These are phyloP conservation scores for Aspergillus fischeri DNA, from an alignment of 2,329 filamentous ascomycete species.

Conservation along the genomic window DNA sequence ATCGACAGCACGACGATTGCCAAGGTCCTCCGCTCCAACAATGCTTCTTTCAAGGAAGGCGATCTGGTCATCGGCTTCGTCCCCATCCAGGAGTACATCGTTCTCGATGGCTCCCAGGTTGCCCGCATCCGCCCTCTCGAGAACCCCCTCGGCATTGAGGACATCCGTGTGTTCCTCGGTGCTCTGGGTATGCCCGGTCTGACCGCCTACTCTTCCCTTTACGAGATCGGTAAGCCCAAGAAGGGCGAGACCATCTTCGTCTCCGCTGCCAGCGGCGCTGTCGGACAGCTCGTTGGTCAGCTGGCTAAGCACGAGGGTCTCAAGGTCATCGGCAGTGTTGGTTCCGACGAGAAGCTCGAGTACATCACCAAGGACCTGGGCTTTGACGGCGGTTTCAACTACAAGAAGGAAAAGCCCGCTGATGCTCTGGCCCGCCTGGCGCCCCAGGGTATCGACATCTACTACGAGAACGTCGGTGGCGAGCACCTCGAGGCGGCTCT, in stretches of 20 bases:
- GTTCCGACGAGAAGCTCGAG: constrained; percentile 73
- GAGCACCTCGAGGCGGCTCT: constrained; percentile 69
- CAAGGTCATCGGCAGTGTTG: constrained; percentile 74
- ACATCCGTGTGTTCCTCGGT: constrained; percentile 62
- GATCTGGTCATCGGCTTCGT: constrained; percentile 59
- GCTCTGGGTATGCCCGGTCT: constrained; percentile 74
- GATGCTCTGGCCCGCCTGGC: constrained; percentile 68
- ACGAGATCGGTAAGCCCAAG: constrained; percentile 70
- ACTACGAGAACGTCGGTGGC: constrained; percentile 77
- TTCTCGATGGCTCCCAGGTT: constrained; percentile 47
- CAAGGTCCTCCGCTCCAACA: constrained; percentile 68
- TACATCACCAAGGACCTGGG: constrained; percentile 66
- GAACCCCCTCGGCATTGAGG: constrained; percentile 56
- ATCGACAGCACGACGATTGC: constrained; percentile 62
- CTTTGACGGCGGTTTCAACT: constrained; percentile 77
- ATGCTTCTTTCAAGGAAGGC: constrained; percentile 58
- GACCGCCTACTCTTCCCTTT: constrained; percentile 70
- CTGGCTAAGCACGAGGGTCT: constrained; percentile 77
- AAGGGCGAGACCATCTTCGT: constrained; percentile 80
- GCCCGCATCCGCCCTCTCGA: constrained; percentile 53
- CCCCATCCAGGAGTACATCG: constrained; percentile 67
- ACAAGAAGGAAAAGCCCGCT: constrained; percentile 72
- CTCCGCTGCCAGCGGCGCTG: constrained; percentile 73
- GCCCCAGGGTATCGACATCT: constrained; percentile 75
- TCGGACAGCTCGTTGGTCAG: constrained; percentile 79